These are phyloP conservation scores for Didymella exigua DNA, from an alignment of 2,329 filamentous ascomycete species.

Conservation along the genomic window DNA sequence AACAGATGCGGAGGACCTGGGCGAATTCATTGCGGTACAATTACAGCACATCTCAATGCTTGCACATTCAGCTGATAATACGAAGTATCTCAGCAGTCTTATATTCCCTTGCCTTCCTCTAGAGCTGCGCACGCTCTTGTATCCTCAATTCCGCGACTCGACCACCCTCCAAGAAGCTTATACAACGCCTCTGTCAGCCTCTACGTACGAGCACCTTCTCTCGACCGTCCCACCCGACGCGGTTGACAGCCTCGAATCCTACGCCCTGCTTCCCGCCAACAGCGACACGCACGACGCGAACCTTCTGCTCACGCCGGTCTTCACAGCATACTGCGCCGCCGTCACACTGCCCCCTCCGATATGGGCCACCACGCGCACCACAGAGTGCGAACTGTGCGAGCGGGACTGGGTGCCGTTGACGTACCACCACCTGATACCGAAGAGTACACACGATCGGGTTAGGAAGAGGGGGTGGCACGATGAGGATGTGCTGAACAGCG, in stretches of 20 bases:
- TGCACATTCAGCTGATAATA: background rate
- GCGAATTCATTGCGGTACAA: constrained; percentile 74
- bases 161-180: constrained; percentile 61
- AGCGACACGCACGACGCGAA: constrained; percentile 47
- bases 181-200: constrained; percentile 60
- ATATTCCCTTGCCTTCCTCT: constrained; percentile 70
- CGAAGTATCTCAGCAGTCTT: constrained; percentile 70
- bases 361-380: constrained; percentile 62
- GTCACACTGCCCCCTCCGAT: constrained; percentile 67
- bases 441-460: constrained; percentile 74
- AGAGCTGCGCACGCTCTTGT: constrained; percentile 65
- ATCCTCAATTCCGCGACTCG: constrained; percentile 61
- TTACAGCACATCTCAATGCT: background rate
- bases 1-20: constrained; percentile 68
- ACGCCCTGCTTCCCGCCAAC: constrained; percentile 63
- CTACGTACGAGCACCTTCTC: constrained; percentile 57
- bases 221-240: constrained; percentile 63
- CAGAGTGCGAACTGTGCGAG: constrained; percentile 74
- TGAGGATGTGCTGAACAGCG: constrained; percentile 74
- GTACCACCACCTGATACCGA: constrained; percentile 88
- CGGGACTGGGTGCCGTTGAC: constrained; percentile 76
- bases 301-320: constrained; percentile 66
- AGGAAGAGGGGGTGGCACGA: constrained; percentile 80
- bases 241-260: constrained; percentile 70
- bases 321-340: constrained; percentile 66